These are phyloP conservation scores for Solanum medicagineum DNA, from an alignment of 257 asterid genomes.

Conservation along the genomic window DNA sequence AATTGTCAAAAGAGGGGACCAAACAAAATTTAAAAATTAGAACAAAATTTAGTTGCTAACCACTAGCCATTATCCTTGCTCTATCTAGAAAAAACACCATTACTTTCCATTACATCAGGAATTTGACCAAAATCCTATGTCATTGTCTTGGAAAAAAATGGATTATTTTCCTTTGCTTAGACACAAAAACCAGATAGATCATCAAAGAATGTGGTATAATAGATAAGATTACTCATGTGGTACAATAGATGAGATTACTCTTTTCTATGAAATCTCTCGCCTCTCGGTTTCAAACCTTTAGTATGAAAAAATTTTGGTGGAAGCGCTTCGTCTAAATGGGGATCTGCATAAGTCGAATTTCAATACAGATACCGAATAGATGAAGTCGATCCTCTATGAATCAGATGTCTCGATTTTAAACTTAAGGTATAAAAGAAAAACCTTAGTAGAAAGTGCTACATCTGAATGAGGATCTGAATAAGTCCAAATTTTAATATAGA, in stretches of 20 bases:
- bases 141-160: not conserved
- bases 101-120: not conserved
- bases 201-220: not conserved
- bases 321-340: accelerated
- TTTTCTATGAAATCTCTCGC: not conserved
- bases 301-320: accelerated
- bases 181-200: not conserved
- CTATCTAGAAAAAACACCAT: not conserved
- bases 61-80: not conserved
- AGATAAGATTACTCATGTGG: not conserved
- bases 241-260: too few species aligned
- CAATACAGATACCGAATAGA: not conserved
- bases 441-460: accelerated
- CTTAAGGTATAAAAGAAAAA: accelerated
- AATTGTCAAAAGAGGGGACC: not conserved
- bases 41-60: not conserved
- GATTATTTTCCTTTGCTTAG: not conserved
- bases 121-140: not conserved
- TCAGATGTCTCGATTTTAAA: not conserved
- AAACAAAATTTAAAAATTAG: not conserved
- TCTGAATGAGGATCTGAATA: accelerated
- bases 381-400: not conserved
- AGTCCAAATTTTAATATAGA: accelerated
- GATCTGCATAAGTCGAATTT: accelerated
- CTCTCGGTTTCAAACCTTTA: accelerated